Evolutionary conservation across 192 early-diverging fungal species (phyloP), one percentile per base, ranked within the genome.

Genomic region (Spizellomyces sp.): DNA sequence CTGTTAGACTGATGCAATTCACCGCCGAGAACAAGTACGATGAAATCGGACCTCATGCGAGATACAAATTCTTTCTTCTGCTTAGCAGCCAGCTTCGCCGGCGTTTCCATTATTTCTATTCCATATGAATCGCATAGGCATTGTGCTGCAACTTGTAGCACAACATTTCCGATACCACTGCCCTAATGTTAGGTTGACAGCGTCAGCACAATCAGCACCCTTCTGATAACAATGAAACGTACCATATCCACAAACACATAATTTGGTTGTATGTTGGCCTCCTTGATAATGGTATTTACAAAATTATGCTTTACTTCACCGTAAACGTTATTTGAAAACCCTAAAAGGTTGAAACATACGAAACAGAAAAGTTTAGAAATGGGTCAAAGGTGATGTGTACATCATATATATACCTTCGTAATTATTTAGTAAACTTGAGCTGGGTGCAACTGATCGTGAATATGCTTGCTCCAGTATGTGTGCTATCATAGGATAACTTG

Each of bases 101-200:
- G 94, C 7, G 87, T 94, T 43, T 91, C 83, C 81, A 95, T 95
- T 43, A 96, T 89, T 79, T 99, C 97, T 54, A 99, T 89, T 2
- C 97, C 97, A 67, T 87, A 86, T 1, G 89, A 81, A 42, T 88
- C 85, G 68, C 93, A 95, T 0, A 93, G 90, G 9, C 88, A 89
- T 65, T 96, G 89, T 10, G 94, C 92, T 8, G 94, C 95, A 8
- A 98, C 93, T 78, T 99, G 97, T 43, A 99, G 79, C 12, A 98
- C 95, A 4, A 98, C 95, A 81, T 97, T 98, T 27, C 95, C 97
- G 75, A 96, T 94, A 15, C 97, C 97, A 74, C 91, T 92, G 41
- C 85, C 83, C 72, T 77, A 22, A 17, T 5, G 21, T 17, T 46
- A 17, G 27, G 48, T 5, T 68, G 52, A 70, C 12, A 17, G 47